Evolutionary conservation across 306 rosid species (phyloP), one percentile per base, ranked within the genome.

Genomic region (Malus fusca): DNA sequence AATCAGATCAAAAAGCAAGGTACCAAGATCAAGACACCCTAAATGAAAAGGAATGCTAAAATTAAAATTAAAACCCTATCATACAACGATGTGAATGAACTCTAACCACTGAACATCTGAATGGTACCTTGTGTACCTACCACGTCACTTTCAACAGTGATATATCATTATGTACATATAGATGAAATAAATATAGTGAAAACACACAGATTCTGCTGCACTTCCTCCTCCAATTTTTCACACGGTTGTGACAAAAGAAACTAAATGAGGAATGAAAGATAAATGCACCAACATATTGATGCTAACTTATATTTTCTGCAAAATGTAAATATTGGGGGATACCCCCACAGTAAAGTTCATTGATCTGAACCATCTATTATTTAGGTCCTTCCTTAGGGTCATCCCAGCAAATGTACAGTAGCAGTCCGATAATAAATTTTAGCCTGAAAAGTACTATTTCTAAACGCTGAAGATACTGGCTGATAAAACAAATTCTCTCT

Each of bases 1-100:
- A 40, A 80, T 82, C 77, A 82, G 76, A 53, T 40, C 25, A 25
- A 83, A 55, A 71, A 77, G 78, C 15, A 68, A 56, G 25, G 68
- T 21, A 51, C 48, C 58, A 62, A 55, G 60, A 75, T 63, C 62
- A 37, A 77, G 59, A 46, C 21, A 8, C 30, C 37, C 21, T 73
- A 74, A 48, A 42, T 46, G 58, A 14, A 23, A 42, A 68, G n/a
- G 42, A 60, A 33, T 7, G 23, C 60, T 14, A 44, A 43, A 14
- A 62, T 4, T 23, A 55, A 55, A 77, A 69, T 46, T 28, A n/a
- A 22, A 68, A 44, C 11, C 26, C 67, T 15, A 8, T 31, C 37
- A 42, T 23, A 28, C 31, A 26, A 59, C 25, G 26, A 55, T 53
- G 21, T 19, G 30, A 72, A 19, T 43, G 31, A 56, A 33, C 31